Evolutionary conservation across 805 yeast species (phyloP).

Genomic region (Nakazawaea populi): DNA sequence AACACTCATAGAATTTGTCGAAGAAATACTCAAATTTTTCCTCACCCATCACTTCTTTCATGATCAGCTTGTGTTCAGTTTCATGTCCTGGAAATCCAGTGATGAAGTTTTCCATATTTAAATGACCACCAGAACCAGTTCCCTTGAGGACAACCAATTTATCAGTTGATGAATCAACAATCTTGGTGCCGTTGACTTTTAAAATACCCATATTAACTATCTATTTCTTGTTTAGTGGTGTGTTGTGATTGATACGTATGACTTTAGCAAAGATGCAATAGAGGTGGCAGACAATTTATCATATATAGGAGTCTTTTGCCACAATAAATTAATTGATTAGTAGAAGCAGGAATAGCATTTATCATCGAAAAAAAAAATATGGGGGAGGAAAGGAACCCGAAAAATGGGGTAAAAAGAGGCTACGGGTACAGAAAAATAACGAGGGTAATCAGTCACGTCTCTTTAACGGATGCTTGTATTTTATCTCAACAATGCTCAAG

Average conservation of each 20-base stretch:
- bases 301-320: too few species aligned
- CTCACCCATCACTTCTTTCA: slow-evolving; percentile 34
- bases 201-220: slow-evolving; percentile 18
- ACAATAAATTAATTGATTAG: too few species aligned
- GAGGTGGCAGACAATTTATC: too few species aligned
- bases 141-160: slow-evolving; percentile 38
- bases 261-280: background rate
- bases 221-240: background rate
- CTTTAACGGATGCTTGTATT: too few species aligned
- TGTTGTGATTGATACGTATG: background rate
- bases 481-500: too few species aligned
- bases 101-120: slow-evolving; percentile 52
- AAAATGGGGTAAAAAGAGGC: too few species aligned
- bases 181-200: slow-evolving; percentile 39
- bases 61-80: slow-evolving; percentile 39
- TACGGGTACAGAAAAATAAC: too few species aligned
- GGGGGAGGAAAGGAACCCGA: too few species aligned
- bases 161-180: slow-evolving; percentile 33
- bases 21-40: slow-evolving; percentile 44
- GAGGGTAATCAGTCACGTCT: too few species aligned
- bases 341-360: too few species aligned
- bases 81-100: slow-evolving; percentile 52
- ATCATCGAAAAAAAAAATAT: too few species aligned
- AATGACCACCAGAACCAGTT: slow-evolving; percentile 43
- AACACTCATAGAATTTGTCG: slow-evolving; percentile 46